Percentiles rank a stretch among this genome's conserved stretches.
Evolutionary conservation across 345 rosid genomes (phyloP).

Genomic region (Dipteronia sinensis): DNA sequence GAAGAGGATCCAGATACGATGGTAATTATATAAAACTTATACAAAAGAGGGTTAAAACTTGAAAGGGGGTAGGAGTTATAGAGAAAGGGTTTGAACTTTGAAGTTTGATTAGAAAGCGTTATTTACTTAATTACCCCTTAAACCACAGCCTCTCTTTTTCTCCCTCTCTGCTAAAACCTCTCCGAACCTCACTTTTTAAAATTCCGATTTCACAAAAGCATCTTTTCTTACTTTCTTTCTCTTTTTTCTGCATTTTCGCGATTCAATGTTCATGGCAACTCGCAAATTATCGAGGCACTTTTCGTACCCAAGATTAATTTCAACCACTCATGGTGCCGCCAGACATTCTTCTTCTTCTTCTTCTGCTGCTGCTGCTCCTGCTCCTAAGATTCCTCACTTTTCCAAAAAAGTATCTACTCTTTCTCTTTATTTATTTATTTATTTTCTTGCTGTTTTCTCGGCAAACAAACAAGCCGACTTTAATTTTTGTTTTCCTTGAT

Average conservation of each 20-base stretch:
- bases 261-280: slow-evolving; percentile 45
- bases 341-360: slow-evolving; percentile 33
- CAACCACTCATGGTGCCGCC: slow-evolving; percentile 38
- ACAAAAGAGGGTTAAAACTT: too few species aligned
- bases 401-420: slow-evolving; percentile 56
- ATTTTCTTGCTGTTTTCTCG: not conserved
- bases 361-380: slow-evolving; percentile 23
- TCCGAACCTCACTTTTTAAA: not conserved
- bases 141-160: not conserved
- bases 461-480: too few species aligned
- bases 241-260: not conserved
- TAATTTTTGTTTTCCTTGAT: too few species aligned
- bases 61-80: too few species aligned
- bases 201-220: not conserved
- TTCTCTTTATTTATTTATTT: not conserved
- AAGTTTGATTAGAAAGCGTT: too few species aligned
- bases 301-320: slow-evolving; percentile 35
- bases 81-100: too few species aligned
- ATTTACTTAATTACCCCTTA: too few species aligned
- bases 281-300: slow-evolving; percentile 48
- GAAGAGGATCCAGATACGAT: too few species aligned
- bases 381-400: slow-evolving; percentile 76
- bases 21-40: too few species aligned
- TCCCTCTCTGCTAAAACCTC: not conserved
- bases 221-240: not conserved